A percentile compares a stretch with the other conserved stretches of the same genome.
Evolutionary conservation across 2,329 filamentous ascomycete species (phyloP).

Genomic region (Talaromyces atroroseus): DNA sequence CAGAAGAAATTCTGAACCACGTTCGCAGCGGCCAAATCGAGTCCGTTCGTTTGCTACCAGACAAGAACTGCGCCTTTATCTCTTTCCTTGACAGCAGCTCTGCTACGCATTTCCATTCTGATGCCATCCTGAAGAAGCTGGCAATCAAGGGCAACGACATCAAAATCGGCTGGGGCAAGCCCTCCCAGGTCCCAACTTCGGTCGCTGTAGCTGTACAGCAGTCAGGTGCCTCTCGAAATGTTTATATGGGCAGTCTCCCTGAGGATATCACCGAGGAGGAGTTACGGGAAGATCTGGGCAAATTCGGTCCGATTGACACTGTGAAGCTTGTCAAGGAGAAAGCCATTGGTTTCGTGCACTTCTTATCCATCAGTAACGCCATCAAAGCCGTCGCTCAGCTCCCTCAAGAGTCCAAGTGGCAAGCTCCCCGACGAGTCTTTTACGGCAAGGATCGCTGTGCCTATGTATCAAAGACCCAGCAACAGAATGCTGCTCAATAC

Average conservation of each 20-base stretch:
- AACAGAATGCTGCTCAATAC: constrained; percentile 98
- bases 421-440: constrained; percentile 89
- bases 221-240: constrained; percentile 91
- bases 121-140: constrained; percentile 99
- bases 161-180: constrained; percentile 99
- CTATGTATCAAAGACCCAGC: constrained; percentile 98
- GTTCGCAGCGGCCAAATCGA: constrained; percentile 97
- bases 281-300: constrained; percentile 87
- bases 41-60: constrained; percentile 90
- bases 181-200: constrained; percentile 93
- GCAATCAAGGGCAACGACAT: constrained; percentile 98
- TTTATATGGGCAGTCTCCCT: constrained; percentile 88
- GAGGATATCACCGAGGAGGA: constrained; percentile 90
- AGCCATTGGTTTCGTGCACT: constrained; percentile 95
- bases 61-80: constrained; percentile 99
- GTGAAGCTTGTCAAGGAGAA: constrained; percentile 98
- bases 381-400: constrained; percentile 97
- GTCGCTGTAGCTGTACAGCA: constrained; percentile 97
- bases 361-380: constrained; percentile 92
- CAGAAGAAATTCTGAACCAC: constrained; percentile 93
- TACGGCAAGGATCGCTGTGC: constrained; percentile 98
- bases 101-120: constrained; percentile 97
- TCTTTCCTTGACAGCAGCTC: constrained; percentile 97
- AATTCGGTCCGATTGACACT: constrained; percentile 94
- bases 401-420: constrained; percentile 95